Evolutionary conservation across 306 rosid species (phyloP).

Genomic region (cucumber (Cucumis sativus)): Cucumber_9930_V3 NC_026659.2:688501-689000

Average conservation of each 20-base stretch:
- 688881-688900: constrained; percentile 31
- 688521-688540: not conserved
- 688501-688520: constrained; percentile 2
- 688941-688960: constrained; percentile 25
- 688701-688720: constrained; percentile 25
- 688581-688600: constrained; percentile 26
- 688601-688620: constrained; percentile 22
- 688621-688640: constrained; percentile 15
- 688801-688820: constrained; percentile 33
- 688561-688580: not conserved
- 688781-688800: constrained; percentile 37
- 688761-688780: not conserved
- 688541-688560: constrained; percentile 1
- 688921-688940: constrained; percentile 24
- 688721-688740: not conserved
- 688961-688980: constrained; percentile 25
- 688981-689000: constrained; percentile 33
- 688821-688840: constrained; percentile 37
- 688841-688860: constrained; percentile 30
- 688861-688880: constrained; percentile 36
- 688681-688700: constrained; percentile 11
- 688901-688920: constrained; percentile 35
- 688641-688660: constrained; percentile 8
- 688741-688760: too few relatives aligned
- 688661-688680: constrained; percentile 8